Percentiles rank a stretch among this genome's conserved stretches.
phyloP scores from a whole-genome alignment of 805 yeast species.

The Yarrowia keelungensis region DNA sequence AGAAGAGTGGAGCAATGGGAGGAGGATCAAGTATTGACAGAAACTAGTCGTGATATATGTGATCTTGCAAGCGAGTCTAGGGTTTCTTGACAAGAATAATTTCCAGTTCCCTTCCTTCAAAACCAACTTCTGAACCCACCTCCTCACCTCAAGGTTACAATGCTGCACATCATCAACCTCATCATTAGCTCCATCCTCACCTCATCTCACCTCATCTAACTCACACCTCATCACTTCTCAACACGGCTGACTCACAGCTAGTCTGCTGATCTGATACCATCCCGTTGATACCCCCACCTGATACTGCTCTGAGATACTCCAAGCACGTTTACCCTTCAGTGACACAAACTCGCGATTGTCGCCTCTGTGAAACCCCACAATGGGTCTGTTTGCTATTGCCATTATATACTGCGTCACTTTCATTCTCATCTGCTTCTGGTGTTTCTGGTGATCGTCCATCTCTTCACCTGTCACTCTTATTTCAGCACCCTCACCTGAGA shows the following conservation, averaged over 20 bases:
- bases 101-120: too few relatives aligned
- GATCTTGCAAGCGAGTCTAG: too few relatives aligned
- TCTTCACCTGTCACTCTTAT: not conserved
- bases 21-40: too few relatives aligned
- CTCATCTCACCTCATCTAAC: not conserved
- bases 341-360: not conserved
- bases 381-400: not conserved
- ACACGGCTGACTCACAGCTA: not conserved
- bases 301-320: not conserved
- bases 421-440: conserved; percentile 6
- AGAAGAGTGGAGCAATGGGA: too few relatives aligned
- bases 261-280: not conserved
- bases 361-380: not conserved
- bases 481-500: not conserved
- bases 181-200: not conserved
- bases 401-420: conserved; percentile 9
- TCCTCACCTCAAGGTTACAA: too few relatives aligned
- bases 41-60: too few relatives aligned
- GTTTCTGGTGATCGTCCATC: conserved; percentile 11
- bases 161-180: not conserved
- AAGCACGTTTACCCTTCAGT: too few relatives aligned
- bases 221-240: not conserved
- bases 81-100: too few relatives aligned
- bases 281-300: not conserved
- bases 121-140: too few relatives aligned